Evolutionary conservation across 2,329 filamentous ascomycete genomes (phyloP), one percentile per base, ranked within the genome.

Genomic region (Exophiala spinifera): DNA sequence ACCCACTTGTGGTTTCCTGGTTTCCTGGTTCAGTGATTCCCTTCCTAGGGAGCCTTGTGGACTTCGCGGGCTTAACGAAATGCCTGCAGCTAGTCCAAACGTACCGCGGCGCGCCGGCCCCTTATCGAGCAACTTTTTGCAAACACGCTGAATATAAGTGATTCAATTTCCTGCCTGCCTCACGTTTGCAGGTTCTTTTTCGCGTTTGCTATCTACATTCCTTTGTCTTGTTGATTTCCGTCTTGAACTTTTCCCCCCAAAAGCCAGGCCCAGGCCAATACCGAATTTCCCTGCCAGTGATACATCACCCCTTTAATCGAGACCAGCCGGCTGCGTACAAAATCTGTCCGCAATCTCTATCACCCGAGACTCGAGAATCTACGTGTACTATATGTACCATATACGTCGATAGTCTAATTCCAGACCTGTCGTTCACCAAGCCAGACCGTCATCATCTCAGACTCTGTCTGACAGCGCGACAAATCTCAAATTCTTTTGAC

Each of bases 401-500:
- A 23, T 37, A 23, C 34, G 43, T 49, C 25, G 28, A 43, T 43
- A 36, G 43, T 31, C 37, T 45, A 37, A 51, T 49, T 28, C 15
- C 28, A 54, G 45, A 54, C 51, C 45, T 55, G 49, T 55, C 57
- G 40, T 43, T 44, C 46, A 50, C 46, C 44, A 51, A 31, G 33
- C 45, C 45, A 56, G 48, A 49, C 54, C 48, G 42, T 44, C 20
- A 20, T 40, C 17, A 46, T 58, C 37, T 53, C 28, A 10, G 55
- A 33, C 19, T 47, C 45, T 39, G 3, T 51, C 33, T 60, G 57
- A 60, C 57, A 60, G 54, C 40, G 17, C 33, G 45, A 44, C 42
- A 53, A 60, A 57, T 31, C 55, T 57, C 57, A 60, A 60, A 60
- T 60, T 57, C 51, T 56, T 31, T 31, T 51, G 46, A 53, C 51